These are phyloP conservation scores for Hyphopichia burtonii DNA, from an alignment of 1,139 yeast species.

Conservation along the genomic window DNA sequence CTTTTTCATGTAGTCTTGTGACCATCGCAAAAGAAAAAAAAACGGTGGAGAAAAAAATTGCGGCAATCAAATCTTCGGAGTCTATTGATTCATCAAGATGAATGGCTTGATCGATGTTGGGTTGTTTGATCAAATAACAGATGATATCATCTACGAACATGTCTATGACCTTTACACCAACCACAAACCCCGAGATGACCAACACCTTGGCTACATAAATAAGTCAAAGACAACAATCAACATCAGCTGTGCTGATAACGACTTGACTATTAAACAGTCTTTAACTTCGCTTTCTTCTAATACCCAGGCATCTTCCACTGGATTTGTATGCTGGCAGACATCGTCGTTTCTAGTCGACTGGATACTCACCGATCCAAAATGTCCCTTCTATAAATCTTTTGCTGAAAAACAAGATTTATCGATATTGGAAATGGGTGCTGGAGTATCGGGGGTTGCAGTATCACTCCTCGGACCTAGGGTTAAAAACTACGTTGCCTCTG, in stretches of 20 bases:
- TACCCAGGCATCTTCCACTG: conserved; percentile 53
- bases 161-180: conserved; percentile 46
- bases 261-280: conserved; percentile 40
- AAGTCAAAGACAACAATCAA: conserved; percentile 28
- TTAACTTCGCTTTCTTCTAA: conserved; percentile 40
- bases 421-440: conserved; percentile 67
- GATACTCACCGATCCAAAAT: conserved; percentile 29
- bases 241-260: conserved; percentile 32
- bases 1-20: not conserved
- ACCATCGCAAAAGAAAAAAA: not conserved
- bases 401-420: conserved; percentile 8
- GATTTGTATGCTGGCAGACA: conserved; percentile 65
- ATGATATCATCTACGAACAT: conserved; percentile 42
- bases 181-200: conserved; percentile 27
- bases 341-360: conserved; percentile 55
- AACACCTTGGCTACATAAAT: conserved; percentile 50
- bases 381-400: conserved; percentile 21
- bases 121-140: conserved; percentile 17
- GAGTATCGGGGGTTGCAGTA: conserved; percentile 59
- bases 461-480: conserved; percentile 40
- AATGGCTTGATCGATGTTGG: conserved; percentile 5
- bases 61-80: not conserved
- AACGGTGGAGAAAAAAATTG: not conserved
- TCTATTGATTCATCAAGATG: not conserved
- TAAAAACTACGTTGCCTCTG: conserved; percentile 53